phyloP scores from a whole-genome alignment of 805 yeast species.

The Nakazawaea sp. region DNA sequence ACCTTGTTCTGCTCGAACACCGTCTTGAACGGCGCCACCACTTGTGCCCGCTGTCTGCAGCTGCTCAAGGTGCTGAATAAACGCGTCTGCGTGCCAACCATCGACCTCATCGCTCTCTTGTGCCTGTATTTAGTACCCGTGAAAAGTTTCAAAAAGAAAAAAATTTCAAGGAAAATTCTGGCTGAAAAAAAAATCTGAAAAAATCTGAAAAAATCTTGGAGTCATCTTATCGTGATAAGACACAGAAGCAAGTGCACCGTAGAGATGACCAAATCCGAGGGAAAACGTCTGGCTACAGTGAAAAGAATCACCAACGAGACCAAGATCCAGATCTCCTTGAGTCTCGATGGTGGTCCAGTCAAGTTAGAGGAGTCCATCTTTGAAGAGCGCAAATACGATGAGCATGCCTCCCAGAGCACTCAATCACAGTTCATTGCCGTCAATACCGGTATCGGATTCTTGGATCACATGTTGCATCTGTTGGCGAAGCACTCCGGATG shows the following conservation, averaged over 20 bases:
- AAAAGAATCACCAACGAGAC: constrained; percentile 87
- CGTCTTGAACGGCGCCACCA: neutral
- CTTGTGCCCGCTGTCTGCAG: neutral
- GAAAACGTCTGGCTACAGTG: constrained; percentile 7
- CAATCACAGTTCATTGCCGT: constrained; percentile 68
- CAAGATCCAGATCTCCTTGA: constrained; percentile 77
- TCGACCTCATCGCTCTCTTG: no score
- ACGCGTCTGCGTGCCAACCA: no score
- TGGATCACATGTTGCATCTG: constrained; percentile 97
- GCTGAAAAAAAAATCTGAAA: no score
- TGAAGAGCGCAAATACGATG: constrained; percentile 24
- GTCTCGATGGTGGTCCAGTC: constrained; percentile 81
- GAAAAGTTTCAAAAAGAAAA: no score
- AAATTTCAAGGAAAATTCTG: neutral
- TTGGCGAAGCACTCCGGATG: constrained; percentile 96
- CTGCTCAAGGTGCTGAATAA: neutral
- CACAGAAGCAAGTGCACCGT: neutral
- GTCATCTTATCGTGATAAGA: no score
- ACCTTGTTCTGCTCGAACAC: constrained; percentile 1
- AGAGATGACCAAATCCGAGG: neutral
- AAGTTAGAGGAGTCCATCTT: constrained; percentile 56
- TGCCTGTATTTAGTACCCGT: no score
- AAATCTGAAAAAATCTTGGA: no score
- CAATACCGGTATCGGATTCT: constrained; percentile 89
- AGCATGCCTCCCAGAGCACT: constrained; percentile 66